A percentile compares a stretch with the other conserved stretches of the same genome.
phyloP scores from a whole-genome alignment of 2,329 filamentous ascomycete species.

The Colletotrichum lini region DNA sequence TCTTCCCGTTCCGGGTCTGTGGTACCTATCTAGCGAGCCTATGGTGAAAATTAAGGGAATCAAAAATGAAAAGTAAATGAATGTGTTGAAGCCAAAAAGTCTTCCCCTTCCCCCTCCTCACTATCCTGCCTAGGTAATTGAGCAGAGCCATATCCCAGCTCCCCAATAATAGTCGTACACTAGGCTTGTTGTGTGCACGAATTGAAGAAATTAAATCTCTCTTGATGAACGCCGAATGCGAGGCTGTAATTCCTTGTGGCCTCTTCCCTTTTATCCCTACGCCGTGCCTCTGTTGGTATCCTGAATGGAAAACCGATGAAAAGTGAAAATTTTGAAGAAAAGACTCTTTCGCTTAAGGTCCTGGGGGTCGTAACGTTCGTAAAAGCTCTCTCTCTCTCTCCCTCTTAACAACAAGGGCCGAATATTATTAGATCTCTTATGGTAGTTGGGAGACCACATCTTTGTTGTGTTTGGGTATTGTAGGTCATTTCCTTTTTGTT shows the following conservation, averaged over 20 bases:
- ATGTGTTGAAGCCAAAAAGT: slow-evolving; percentile 36
- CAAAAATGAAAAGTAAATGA: slow-evolving; percentile 36
- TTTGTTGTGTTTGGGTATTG: slow-evolving; percentile 18
- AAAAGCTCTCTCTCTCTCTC: slow-evolving; percentile 15
- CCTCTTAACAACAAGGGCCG: neutral
- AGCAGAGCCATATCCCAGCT: slow-evolving; percentile 4
- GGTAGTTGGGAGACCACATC: neutral
- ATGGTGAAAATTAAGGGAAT: slow-evolving; percentile 30
- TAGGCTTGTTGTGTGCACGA: slow-evolving; percentile 17
- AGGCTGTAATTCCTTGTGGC: slow-evolving; percentile 14
- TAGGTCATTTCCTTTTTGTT: slow-evolving; percentile 13
- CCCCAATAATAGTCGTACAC: slow-evolving; percentile 26
- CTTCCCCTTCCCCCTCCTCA: slow-evolving; percentile 2
- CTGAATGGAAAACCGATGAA: slow-evolving; percentile 32
- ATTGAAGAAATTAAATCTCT: slow-evolving; percentile 26
- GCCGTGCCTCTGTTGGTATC: slow-evolving; percentile 32
- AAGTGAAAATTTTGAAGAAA: slow-evolving; percentile 7
- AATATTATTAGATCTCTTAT: slow-evolving; percentile 8
- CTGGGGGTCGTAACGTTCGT: slow-evolving; percentile 39
- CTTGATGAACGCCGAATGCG: slow-evolving; percentile 29
- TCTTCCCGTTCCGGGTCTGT: neutral
- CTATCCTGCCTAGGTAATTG: neutral
- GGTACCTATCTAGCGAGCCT: slow-evolving; percentile 31
- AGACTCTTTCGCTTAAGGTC: slow-evolving; percentile 36
- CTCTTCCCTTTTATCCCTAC: slow-evolving; percentile 31